Evolutionary conservation across 352 stramenopile species (phyloP), one percentile per base, ranked within the genome.

Genomic region (Globisporangium cederbergense): DNA sequence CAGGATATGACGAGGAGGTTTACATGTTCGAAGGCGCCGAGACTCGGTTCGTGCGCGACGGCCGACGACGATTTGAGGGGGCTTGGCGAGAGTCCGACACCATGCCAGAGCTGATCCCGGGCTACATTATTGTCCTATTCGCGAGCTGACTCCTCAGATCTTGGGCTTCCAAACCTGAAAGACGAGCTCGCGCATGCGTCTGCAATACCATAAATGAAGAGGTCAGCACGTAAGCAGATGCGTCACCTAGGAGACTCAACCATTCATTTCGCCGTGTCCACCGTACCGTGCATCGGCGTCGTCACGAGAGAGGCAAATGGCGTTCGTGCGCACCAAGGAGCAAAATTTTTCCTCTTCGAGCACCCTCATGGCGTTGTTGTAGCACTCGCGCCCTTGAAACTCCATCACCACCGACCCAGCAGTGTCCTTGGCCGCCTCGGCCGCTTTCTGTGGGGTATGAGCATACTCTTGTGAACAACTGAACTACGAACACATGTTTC

Each of bases 401-500:
- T 90, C 81, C 75, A 90, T 79, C 52, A 78, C 53, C 16, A 90
- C 74, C 1, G 78, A 90, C 1, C 77, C 81, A 4, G 53, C 18
- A 0, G 72, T 74, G 13, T 46, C 67, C 40, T 74, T 71, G 2
- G 66, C 58, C 25, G 76, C 64, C 9, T 79, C 58, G 0, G 60
- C 49, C 3, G 78, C 66, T 74, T 74, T 76, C 76, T 89, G 28
- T 59, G 34, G 11, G 25, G 4, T 53, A n/a, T 22, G 6, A 55
- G 18, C 13, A 18, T n/a, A 18, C 14, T 36, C 2, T 11, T 45
- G 43, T 52, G 16, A 65, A 34, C n/a, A 56, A 10, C 38, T 4
- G 18, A 56, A 14, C 28, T 3, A 46, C 40, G 40, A 28, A 18
- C 3, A 4, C 6, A 4, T 22, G 8, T 11, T 25, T 18, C 6